Evolutionary conservation across 768 basidiomycete genomes (phyloP), one percentile per base, ranked within the genome.

Genomic region (Hydnum rufescens): DNA sequence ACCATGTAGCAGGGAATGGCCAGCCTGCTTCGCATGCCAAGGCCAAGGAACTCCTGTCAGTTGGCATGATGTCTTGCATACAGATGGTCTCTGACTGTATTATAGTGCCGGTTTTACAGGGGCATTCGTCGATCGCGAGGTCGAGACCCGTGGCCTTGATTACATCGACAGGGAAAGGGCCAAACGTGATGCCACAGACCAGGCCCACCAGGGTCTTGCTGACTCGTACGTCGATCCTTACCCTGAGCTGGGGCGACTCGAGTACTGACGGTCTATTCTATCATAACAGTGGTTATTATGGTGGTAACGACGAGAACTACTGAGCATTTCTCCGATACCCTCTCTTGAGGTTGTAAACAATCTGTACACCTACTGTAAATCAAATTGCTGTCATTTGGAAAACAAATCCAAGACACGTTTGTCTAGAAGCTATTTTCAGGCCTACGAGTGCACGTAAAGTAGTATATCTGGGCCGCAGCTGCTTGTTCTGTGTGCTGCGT

Each of bases 171-270:
- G 42, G 56, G 55, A 25, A 52, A 56, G 49, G 54, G 52, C 25
- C 25, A 54, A 32, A 53, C 57, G 22, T 54, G 34, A 19, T 23
- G 53, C 53, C 58, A 53, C 46, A 55, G 23, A 47, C 8, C 34
- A 39, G 8, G 34, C 34, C 19, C 8, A 39, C 8, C 34, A 39
- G 19, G 34, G 34, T 39, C 34, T 39, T 39, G 34, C 34, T 39
- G 19, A 39, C 34, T 8, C 8, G 34, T 39, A 39, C 8, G 34
- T 39, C 34, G 8, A 8, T 39, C 19, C 34, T 39, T 39, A 8
- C 19, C 34, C 8, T 8, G 8, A 8, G 8, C 8, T 8, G 34
- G 19, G 34, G 19, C 8, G 8, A 19, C 19, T 8, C 34, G 19
- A 39, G 34, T 19, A 39, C 8, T 39, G 8, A 39, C 19, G 34